Evolutionary conservation across 345 rosid species (phyloP), one percentile per base, ranked within the genome.

Genomic region (Boechera retrofracta): DNA sequence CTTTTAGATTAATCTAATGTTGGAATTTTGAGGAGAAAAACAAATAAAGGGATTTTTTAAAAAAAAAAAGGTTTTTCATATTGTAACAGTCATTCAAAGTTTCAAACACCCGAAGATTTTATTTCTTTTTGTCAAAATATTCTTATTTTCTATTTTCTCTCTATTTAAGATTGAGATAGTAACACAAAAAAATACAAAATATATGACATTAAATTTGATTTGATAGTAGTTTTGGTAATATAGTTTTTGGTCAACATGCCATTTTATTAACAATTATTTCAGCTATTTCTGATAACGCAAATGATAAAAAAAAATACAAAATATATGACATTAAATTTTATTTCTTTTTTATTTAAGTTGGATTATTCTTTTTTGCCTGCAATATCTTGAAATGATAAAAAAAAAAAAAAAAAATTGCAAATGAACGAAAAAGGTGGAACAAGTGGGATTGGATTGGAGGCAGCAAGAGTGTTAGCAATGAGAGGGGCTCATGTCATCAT

Each of bases 391-490:
- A 15, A 51, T 49, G 1, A 60, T 61, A 1, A 21, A 21, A 21
- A 21, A 16, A 16, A 21, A 21, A 16, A 16, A 16, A 36, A 36
- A 38, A 8, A 38, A 2, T 28, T 6, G 44, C 4, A 66, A 33
- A 42, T 32, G 57, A 55, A 31, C n/a, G 38, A 21, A 36, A 61
- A 77, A 94, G 98, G 99, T 71, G 99, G 98, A 55, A 92, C 97
- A 13, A 84, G 91, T 73, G 98, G 98, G 61, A 95, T 95, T 45
- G 99, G 99, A 18, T 73, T 91, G 60, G 99, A 95, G 81, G 87
- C 99, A 15, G 86, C 94, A 71, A 86, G 96, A 84, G 96, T 95
- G 9, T 56, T 95, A 75, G 92, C 89, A 75, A 74, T 82, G 55
- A 83, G 85, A 7, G 81, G 81, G 62, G 99, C 88, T 9, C 98